Percentiles rank a stretch among this genome's conserved stretches.
These are phyloP conservation scores for Tetracentron sinense DNA, from an alignment of 164 flowering plant genomes.

Conservation along the genomic window DNA sequence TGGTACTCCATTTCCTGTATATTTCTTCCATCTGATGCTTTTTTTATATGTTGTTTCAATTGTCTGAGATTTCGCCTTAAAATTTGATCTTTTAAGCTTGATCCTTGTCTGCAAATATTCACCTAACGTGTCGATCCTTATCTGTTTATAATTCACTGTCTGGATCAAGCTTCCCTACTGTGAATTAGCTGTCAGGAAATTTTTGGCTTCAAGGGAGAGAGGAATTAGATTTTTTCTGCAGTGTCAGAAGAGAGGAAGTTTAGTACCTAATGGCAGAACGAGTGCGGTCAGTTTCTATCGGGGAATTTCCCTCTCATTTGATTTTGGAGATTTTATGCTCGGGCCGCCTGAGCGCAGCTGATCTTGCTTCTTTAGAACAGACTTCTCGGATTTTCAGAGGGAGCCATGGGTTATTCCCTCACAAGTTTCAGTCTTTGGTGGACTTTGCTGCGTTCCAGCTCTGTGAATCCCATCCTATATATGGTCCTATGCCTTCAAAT, in stretches of 20 bases:
- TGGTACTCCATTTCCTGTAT: constrained; percentile 35
- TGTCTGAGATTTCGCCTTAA: constrained; percentile 59
- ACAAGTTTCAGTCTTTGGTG: constrained; percentile 60
- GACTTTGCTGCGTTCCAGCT: constrained; percentile 76
- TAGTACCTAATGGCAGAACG: constrained; percentile 38
- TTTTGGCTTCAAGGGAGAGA: neutral
- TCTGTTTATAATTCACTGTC: neutral
- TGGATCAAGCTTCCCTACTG: neutral
- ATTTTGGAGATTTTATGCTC: constrained; percentile 64
- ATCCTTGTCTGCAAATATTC: constrained; percentile 3
- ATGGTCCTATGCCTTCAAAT: constrained; percentile 29
- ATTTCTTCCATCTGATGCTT: constrained; percentile 42
- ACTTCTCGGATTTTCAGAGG: constrained; percentile 61
- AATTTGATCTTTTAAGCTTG: constrained; percentile 33
- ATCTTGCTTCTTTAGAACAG: constrained; percentile 67
- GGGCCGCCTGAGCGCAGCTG: constrained; percentile 56
- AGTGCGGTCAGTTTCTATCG: constrained; percentile 37
- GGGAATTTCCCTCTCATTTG: constrained; percentile 85
- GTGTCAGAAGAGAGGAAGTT: neutral
- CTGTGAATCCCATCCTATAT: constrained; percentile 44
- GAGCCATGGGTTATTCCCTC: constrained; percentile 48
- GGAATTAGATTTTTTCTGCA: neutral
- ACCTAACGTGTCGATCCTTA: constrained; percentile 4
- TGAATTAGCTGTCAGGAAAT: neutral
- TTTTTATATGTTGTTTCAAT: constrained; percentile 50